Base-by-base conservation (phyloP, 345 rosid species). In the Triadica sebifera region DNA sequence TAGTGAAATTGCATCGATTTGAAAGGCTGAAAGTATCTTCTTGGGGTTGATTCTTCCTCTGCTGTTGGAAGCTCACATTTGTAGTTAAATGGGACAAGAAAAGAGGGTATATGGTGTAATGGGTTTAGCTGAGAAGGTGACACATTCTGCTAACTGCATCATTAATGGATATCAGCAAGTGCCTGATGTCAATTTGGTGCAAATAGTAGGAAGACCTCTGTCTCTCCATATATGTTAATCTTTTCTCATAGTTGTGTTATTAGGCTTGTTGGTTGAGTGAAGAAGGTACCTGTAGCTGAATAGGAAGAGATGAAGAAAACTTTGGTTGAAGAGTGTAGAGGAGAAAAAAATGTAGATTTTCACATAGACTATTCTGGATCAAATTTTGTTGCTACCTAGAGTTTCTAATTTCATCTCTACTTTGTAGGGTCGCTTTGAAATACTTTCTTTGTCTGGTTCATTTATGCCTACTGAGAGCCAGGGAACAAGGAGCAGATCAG, bases 391-490 rank as follows among this genome's bases (percentile, higher is more conserved):
- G 41, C 17, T 65, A n/a, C 4, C 1, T 25, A 38, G 10, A 37
- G 55, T 24, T 72, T 20, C 29, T 51, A 15, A 73, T 58, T 19
- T 56, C 8, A 9, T 46, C 59, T 45, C 19, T 34, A 50, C 39
- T 52, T n/a, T n/a, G 75, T 78, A 96, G 99, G 98, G 98, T 67
- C 96, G 97, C 67, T 96, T 96, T 72, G 99, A 96, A 84, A 91
- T 96, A 79, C 82, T 96, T 50, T 96, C 99, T 49, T 72, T 96
- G 69, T 90, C 99, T 12, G 99, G 99, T 6, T 96, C 99, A 56
- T 96, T 96, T 85, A 96, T 96, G 96, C 98, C 98, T 37, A 91
- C 77, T 12, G 98, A 93, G 72, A 82, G 68, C 71, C 91, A 92
- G 38, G 98, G 98, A 61, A 85, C 94, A 56, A 87, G 94, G 59